Base-by-base conservation (phyloP, 2,329 filamentous ascomycete genomes). In the Aureobasidium zeae region DNA sequence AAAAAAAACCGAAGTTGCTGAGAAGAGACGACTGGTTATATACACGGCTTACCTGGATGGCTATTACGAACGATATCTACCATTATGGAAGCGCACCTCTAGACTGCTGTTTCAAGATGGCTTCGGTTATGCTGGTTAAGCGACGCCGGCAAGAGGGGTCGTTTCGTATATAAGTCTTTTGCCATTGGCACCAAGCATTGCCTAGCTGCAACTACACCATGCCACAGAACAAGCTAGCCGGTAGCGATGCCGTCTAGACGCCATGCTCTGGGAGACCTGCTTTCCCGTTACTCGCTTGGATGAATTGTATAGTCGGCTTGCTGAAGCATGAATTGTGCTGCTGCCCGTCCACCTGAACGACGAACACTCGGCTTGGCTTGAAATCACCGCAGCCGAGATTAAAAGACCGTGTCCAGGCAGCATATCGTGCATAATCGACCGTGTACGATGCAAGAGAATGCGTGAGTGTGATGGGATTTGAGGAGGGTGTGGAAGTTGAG, bases 111-210 rank as follows among this genome's bases (percentile, higher is more conserved):
- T 42, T 42, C 38, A 42, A 11, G 37, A 42, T 42, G 10, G 29
- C n/a, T 32, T 42, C 29, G 29, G 38, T 15, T 33, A 33, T 42
- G 30, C 38, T 11, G 25, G 38, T 21, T 42, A 42, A 42, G 38
- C 38, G 38, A 42, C 25, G 29, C 38, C 29, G 38, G 21, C 30
- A 16, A 32, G 16, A 12, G 26, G 17, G 29, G 29, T 32, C 9
- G 38, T 33, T 42, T 42, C 38, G 38, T 32, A 16, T 32, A 42
- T 11, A 42, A 26, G 12, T 17, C 38, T 24, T 32, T 29, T 32
- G 15, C 28, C 21, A 42, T 15, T 9, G 4, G 29, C 16, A 2
- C 38, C 21, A 42, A 32, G 12, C 29, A 24, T 9, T 8, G 8
- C 15, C 20, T 15, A 12, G 15, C 17, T 11, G 5, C 5, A 7